Evolutionary conservation across 2,329 filamentous ascomycete species (phyloP).

Genomic region (Furcasterigmium sp.): DNA sequence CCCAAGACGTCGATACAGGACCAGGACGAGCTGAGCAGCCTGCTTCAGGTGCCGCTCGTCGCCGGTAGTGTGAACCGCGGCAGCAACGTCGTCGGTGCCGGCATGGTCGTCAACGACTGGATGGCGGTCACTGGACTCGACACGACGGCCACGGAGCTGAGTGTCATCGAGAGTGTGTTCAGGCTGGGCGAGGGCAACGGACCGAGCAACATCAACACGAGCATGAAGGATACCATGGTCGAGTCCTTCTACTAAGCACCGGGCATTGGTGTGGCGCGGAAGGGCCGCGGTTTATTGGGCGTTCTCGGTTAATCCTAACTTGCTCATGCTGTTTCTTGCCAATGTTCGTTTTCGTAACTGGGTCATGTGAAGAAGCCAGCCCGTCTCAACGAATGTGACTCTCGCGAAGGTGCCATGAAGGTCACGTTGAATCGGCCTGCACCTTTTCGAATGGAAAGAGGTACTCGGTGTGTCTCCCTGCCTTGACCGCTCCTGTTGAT

Average conservation of each 20-base stretch:
- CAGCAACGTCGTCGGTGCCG: constrained; percentile 89
- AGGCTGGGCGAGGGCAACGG: constrained; percentile 82
- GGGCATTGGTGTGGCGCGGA: no score
- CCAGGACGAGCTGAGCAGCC: constrained; percentile 90
- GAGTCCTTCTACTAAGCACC: constrained; percentile 86
- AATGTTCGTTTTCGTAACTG: no score
- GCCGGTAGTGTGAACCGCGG: constrained; percentile 92
- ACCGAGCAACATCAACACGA: constrained; percentile 72
- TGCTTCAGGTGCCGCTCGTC: constrained; percentile 93
- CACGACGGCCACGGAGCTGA: constrained; percentile 91
- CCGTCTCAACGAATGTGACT: no score
- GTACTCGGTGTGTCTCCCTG: no score
- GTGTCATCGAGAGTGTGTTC: constrained; percentile 95
- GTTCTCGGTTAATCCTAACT: no score
- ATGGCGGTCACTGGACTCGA: constrained; percentile 88
- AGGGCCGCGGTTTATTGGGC: no score
- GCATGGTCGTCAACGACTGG: constrained; percentile 97
- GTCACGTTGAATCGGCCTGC: no score
- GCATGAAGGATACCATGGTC: constrained; percentile 96
- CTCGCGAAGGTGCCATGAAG: no score
- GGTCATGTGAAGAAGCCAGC: no score
- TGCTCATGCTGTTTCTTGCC: no score
- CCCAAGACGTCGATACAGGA: constrained; percentile 96
- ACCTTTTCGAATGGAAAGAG: no score
- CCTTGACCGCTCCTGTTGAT: no score